phyloP scores from a whole-genome alignment of 1,284 basidiomycete species.

The Ustilago crameri region DNA sequence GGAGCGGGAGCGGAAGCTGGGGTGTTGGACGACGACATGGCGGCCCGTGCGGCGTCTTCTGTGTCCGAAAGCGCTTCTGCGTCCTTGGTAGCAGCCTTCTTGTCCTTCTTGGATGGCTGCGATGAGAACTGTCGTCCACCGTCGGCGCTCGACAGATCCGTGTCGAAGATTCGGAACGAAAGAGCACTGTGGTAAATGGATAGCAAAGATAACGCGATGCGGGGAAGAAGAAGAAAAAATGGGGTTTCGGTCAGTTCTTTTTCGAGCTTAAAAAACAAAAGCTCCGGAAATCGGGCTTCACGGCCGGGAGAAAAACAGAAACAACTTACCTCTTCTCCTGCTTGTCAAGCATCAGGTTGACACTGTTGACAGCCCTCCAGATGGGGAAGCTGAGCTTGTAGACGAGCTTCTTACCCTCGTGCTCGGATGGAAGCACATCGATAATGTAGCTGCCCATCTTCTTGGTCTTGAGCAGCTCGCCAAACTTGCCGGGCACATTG shows the following conservation, averaged over 20 bases:
- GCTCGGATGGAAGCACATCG: constrained; percentile 56
- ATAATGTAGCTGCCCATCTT: constrained; percentile 63
- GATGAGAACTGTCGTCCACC: constrained; percentile 60
- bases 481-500: constrained; percentile 52
- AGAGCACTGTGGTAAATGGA: constrained; percentile 45
- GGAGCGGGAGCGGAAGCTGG: constrained; percentile 8
- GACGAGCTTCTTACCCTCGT: constrained; percentile 51
- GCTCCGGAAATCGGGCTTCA: constrained; percentile 1
- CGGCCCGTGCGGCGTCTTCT: constrained; percentile 44
- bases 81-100: constrained; percentile 19
- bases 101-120: constrained; percentile 33
- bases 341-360: constrained; percentile 68
- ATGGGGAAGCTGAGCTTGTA: constrained; percentile 58
- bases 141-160: constrained; percentile 57
- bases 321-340: constrained; percentile 63
- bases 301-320: neutral
- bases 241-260: constrained; percentile 22
- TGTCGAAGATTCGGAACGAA: constrained; percentile 63
- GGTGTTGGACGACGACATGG: constrained; percentile 3
- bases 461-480: constrained; percentile 42
- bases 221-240: constrained; percentile 3
- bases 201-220: constrained; percentile 5
- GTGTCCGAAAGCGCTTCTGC: constrained; percentile 28
- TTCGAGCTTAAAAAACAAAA: constrained; percentile 6
- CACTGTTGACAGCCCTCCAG: constrained; percentile 64